These are phyloP conservation scores for Trametes versicolor DNA, from an alignment of 1,284 basidiomycete genomes.

Conservation along the genomic window DNA sequence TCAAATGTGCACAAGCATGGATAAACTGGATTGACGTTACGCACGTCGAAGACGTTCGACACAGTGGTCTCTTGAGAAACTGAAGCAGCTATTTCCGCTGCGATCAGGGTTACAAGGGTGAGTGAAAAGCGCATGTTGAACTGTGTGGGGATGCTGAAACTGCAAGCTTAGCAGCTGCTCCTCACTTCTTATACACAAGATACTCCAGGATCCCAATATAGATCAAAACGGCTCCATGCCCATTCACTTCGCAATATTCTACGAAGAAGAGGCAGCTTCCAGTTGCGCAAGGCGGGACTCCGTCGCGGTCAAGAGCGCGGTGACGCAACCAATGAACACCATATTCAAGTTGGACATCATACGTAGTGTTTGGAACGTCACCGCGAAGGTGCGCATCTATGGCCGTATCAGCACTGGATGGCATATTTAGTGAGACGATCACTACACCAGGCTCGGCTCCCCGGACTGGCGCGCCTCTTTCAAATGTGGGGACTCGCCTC, in stretches of 20 bases:
- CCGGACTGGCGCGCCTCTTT: not conserved
- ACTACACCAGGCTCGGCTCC: not conserved
- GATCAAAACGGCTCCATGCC: not conserved
- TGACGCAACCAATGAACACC: not conserved
- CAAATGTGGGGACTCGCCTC: not conserved
- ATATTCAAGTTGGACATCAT: too few relatives aligned
- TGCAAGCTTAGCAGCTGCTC: not conserved
- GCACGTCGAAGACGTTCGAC: conserved; percentile 6
- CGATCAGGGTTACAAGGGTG: not conserved
- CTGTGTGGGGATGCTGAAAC: not conserved
- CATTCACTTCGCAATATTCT: not conserved
- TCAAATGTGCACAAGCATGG: not conserved
- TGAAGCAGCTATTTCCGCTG: not conserved
- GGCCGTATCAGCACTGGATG: not conserved
- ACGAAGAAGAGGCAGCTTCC: not conserved
- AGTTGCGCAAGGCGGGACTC: not conserved
- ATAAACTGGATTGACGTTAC: not conserved
- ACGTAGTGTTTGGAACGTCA: too few relatives aligned
- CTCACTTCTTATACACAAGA: not conserved
- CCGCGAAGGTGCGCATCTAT: not conserved
- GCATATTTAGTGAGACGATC: not conserved
- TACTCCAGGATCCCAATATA: not conserved
- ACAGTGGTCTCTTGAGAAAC: not conserved
- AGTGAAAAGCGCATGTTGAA: conserved; percentile 6
- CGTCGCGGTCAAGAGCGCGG: not conserved